These are phyloP conservation scores for Acer campestre DNA, from an alignment of 345 rosid species.

Conservation along the genomic window DNA sequence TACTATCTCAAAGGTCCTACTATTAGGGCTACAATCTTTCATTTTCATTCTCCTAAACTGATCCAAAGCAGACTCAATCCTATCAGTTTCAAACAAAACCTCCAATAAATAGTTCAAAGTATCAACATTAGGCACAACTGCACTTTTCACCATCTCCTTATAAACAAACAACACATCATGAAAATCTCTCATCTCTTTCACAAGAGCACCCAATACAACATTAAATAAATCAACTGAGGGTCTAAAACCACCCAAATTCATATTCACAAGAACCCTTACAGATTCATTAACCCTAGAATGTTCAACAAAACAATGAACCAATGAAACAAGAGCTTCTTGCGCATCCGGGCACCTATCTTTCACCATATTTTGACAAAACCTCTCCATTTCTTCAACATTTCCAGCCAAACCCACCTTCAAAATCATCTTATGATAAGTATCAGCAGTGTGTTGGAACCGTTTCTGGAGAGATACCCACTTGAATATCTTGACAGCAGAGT, in stretches of 20 bases:
- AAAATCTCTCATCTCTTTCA: constrained; percentile 42
- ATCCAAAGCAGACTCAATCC: constrained; percentile 46
- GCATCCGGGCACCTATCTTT: constrained; percentile 34
- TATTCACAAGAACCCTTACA: constrained; percentile 35
- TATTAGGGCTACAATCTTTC: constrained; percentile 47
- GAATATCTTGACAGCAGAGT: constrained; percentile 50
- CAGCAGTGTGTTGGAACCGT: constrained; percentile 46
- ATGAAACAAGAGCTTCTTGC: constrained; percentile 34
- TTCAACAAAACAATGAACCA: constrained; percentile 40
- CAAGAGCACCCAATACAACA: constrained; percentile 43
- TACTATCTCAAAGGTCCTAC: constrained; percentile 52
- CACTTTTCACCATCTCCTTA: constrained; percentile 65
- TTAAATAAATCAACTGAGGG: constrained; percentile 41
- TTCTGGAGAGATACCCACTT: constrained; percentile 53
- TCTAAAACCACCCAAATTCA: constrained; percentile 37
- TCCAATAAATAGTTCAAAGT: constrained; percentile 54
- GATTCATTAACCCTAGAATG: constrained; percentile 42
- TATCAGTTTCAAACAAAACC: constrained; percentile 41
- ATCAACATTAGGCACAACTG: constrained; percentile 42
- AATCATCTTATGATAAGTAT: constrained; percentile 46
- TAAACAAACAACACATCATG: constrained; percentile 47
- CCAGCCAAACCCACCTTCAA: constrained; percentile 58
- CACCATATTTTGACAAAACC: constrained; percentile 41
- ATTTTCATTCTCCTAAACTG: constrained; percentile 54
- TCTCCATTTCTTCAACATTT: constrained; percentile 38